Evolutionary conservation across 2,329 filamentous ascomycete genomes (phyloP), one percentile per base, ranked within the genome.

Genomic region (Aspergillus aculeatus): DNA sequence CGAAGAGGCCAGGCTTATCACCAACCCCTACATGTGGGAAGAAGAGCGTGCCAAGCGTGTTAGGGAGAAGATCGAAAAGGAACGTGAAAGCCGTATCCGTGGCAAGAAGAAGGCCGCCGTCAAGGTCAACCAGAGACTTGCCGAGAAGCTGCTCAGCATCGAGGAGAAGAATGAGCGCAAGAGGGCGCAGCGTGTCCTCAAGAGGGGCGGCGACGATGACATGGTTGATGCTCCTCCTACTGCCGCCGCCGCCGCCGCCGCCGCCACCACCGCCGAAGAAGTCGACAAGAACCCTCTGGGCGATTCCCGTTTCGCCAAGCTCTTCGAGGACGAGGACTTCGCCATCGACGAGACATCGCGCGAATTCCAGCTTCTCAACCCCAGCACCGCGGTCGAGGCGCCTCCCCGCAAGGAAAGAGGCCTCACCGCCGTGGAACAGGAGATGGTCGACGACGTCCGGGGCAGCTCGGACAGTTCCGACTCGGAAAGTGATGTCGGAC

Each of bases 311-410:
- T 98, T 99, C 83, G 84, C 84, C 66, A 86, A 88, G 67, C 79
- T 99, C 62, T 99, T 98, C 79, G 89, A 97, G 72, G 92, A 98
- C 74, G 89, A 93, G 69, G 93, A 96, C 59, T 98, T 96, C 75
- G 86, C 86, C 68, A 90, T 99, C 60, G 94, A 99, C 74, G 95
- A 99, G 78, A 89, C 80, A 44, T 96, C 89, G 64, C 84, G 87
- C 69, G 94, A 98, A 75, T 99, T 96, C 81, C 86, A 88, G 60
- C 84, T 89, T 50, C 87, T 96, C 77, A 99, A 99, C 73, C 92
- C 95, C 4, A 96, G 91, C 75, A 95, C 91, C 7, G 84, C 80
- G 35, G 66, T 70, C 6, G 67, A 68, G 16, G 55, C 71, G 6
- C 59, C 70, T 4, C 52, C 69, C 47, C 66, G 68, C 57, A 75